Evolutionary conservation across 208 protist genomes (phyloP), one percentile per base, ranked within the genome.

Genomic region (Trypanosoma melophagium): DNA sequence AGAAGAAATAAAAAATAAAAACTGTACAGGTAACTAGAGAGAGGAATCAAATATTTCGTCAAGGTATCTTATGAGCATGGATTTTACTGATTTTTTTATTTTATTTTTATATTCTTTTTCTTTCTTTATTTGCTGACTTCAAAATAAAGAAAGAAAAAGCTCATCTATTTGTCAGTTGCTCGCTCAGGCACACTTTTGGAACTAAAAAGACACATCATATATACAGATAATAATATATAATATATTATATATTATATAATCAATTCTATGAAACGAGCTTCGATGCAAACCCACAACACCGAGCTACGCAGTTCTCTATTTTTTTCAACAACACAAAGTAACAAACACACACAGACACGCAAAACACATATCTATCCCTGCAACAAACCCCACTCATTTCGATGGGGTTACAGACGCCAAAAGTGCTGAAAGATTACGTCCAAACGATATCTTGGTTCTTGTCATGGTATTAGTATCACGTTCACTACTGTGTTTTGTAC

Each of bases 391-490:
- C 24, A 54, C 10, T 58, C 53, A 58, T 7, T 40, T 31, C 12
- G 19, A 19, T 41, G 45, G 47, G 31, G 35, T 41, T 28, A 21
- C 56, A 41, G 66, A 60, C 13, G 66, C 40, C 22, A 71, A 57
- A 28, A 71, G 66, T 14, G 56, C 66, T 17, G 66, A 71, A 38
- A 71, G 56, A 63, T 71, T 71, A 13, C 66, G 40, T 24, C 55
- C 66, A 51, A 55, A 50, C 35, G 54, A 35, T 35, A 35, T 5
- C 28, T 35, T 35, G 28, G 28, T 7, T 35, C 3, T 35, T 35
- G 28, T 35, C 28, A 35, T 35, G 5, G 1, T 35, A 35, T 35
- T 35, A 35, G 13, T 19, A 38, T 65, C 60, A 1, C 25, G 60
- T 13, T 56, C 49, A 38, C 2, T 22, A 19, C 28, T 7, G n/a